Conservation (phyloP, 768 basidiomycete species). For the Pleurotus salmoneostramineus region DNA sequence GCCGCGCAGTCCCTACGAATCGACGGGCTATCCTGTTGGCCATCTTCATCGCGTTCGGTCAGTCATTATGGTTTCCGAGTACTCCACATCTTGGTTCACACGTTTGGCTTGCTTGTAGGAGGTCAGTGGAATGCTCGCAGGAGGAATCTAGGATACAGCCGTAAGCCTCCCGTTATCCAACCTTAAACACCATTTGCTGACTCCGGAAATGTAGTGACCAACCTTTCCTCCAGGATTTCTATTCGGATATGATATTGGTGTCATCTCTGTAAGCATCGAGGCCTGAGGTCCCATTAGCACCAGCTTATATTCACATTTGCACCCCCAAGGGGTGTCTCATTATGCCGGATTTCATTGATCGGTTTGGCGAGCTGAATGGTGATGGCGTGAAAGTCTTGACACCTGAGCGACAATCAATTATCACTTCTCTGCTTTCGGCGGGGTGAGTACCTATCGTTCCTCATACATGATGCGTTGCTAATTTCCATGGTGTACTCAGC, state of each 20-base stretch:
- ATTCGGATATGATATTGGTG: conserved; percentile 76
- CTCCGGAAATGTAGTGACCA: neutral
- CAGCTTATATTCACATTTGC: neutral
- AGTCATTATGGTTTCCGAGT: neutral
- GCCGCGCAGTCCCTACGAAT: conserved; percentile 54
- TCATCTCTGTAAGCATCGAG: conserved; percentile 59
- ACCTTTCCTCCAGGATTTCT: conserved; percentile 43
- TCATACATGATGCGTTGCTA: neutral
- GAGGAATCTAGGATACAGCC: neutral
- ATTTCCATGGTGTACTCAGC: conserved; percentile 19
- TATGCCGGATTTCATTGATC: conserved; percentile 70
- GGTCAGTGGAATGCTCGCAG: conserved; percentile 8
- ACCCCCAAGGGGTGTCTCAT: conserved; percentile 63
- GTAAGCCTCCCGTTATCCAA: conserved; percentile 2
- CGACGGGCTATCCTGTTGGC: conserved; percentile 60
- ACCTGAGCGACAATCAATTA: conserved; percentile 67
- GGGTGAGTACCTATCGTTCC: conserved; percentile 39
- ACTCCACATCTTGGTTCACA: neutral
- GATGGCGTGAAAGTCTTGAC: conserved; percentile 50
- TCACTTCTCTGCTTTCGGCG: conserved; percentile 74
- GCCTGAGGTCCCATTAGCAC: neutral
- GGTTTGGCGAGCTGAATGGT: conserved; percentile 54
- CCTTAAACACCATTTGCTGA: neutral
- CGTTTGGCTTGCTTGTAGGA: neutral
- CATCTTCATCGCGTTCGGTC: conserved; percentile 71